Base-by-base conservation (phyloP, 139 green algal species). In the Chlorella sp. region DNA sequence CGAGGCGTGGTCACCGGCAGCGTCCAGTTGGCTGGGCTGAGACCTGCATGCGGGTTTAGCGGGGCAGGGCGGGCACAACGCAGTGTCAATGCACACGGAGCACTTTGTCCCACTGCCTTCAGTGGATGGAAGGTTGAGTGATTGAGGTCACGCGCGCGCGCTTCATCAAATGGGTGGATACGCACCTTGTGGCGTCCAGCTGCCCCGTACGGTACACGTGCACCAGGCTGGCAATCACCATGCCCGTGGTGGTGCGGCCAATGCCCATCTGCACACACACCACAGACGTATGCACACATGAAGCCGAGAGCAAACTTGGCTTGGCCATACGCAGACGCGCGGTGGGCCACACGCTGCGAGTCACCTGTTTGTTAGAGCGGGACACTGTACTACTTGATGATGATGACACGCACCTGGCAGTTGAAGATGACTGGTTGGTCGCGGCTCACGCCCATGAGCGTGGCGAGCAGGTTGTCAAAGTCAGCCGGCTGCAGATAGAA, bases 221-320 rank as follows among this genome's bases (percentile, higher is more conserved):
- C 49, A 97, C 72, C 68, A 98, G 85, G 35, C 73, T 83, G n/a
- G 81, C 93, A 20, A 98, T 92, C 50, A 89, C 86, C 78, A 92
- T 97, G 51, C 92, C 94, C 0, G 86, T 96, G 35, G 94, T 98
- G 51, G 94, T 97, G 74, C 94, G 87, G 20, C 92, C 93, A 24
- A 85, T 87, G 29, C 93, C 93, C 79, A 94, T 86, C 81, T 95
- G 86, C 67, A 72, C 3, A 10, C 59, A 31, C 26, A 10, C 17
- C 59, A 64, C 22, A 64, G 59, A 10, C 14, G 22, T 27, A 10
- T 10, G 17, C 14, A 5, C 22, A 10, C 4, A 31, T 10, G 59
- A 10, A 32, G 26, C 59, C 5, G 22, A n/a, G 22, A 29, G 26
- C 27, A 29, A 10, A 5, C 22, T 10, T 64, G 22, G 26, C n/a